These are phyloP conservation scores for Ophiostoma australiae DNA, from an alignment of 2,329 filamentous ascomycete species.

Conservation along the genomic window DNA sequence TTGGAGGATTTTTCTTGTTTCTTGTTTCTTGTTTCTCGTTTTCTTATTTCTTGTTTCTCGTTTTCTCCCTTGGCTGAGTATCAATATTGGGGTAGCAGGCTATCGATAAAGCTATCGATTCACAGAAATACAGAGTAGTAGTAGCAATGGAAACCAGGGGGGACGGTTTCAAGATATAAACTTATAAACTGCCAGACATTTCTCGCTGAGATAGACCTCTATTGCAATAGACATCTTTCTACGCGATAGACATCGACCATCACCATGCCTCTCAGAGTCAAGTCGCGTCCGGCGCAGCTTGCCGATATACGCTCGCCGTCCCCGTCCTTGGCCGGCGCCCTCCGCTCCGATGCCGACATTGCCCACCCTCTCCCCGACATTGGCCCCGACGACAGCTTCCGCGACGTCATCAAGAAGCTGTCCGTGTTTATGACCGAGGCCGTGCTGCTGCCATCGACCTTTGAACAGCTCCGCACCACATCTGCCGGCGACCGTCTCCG, in stretches of 20 bases:
- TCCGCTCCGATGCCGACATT: constrained; percentile 28
- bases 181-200: neutral
- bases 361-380: constrained; percentile 50
- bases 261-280: constrained; percentile 39
- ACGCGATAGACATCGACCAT: neutral
- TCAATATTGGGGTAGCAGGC: neutral
- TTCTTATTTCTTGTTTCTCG: neutral
- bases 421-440: constrained; percentile 59
- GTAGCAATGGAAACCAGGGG: neutral
- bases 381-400: constrained; percentile 54
- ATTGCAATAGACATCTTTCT: neutral
- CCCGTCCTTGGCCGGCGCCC: constrained; percentile 31
- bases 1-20: neutral
- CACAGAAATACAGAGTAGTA: neutral
- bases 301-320: constrained; percentile 37
- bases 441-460: constrained; percentile 61
- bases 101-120: constrained; percentile 5
- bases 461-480: constrained; percentile 67
- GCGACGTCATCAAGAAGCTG: constrained; percentile 61
- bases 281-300: constrained; percentile 34
- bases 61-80: neutral
- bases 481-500: constrained; percentile 56
- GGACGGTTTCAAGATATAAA: neutral
- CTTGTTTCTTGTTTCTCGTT: neutral
- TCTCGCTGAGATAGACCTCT: neutral